phyloP scores from a whole-genome alignment of 176 grass and related monocot genomes.

The Calamus simplicifolius region DNA sequence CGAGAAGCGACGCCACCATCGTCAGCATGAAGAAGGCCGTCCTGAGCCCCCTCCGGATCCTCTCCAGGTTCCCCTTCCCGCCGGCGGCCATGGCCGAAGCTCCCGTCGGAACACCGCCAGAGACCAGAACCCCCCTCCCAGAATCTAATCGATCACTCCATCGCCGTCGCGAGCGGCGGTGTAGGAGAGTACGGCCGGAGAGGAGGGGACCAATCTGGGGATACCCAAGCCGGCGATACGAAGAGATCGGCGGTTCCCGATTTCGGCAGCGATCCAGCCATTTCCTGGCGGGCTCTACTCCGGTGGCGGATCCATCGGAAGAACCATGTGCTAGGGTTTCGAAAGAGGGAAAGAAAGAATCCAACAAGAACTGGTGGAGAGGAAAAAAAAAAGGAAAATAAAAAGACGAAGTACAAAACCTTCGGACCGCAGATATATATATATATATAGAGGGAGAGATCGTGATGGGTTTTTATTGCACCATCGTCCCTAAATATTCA shows the following conservation, averaged over 20 bases:
- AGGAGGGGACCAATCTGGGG: background rate
- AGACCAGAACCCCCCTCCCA: background rate
- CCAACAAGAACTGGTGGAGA: too few relatives aligned
- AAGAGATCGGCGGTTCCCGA: background rate
- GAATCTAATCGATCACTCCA: background rate
- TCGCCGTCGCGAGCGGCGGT: slow-evolving; percentile 10
- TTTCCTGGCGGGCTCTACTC: slow-evolving; percentile 5
- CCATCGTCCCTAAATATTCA: too few relatives aligned
- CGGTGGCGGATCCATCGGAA: slow-evolving; percentile 13
- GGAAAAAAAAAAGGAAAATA: too few relatives aligned
- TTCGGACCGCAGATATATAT: too few relatives aligned
- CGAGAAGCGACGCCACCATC: slow-evolving; percentile 69
- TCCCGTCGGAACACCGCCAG: background rate
- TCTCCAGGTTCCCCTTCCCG: slow-evolving; percentile 67
- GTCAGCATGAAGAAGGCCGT: slow-evolving; percentile 67
- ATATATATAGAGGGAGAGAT: too few relatives aligned
- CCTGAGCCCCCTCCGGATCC: slow-evolving; percentile 37
- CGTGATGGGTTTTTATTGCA: too few relatives aligned
- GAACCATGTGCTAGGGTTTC: background rate
- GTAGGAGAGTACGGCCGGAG: slow-evolving; percentile 10
- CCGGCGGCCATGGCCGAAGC: slow-evolving; percentile 42
- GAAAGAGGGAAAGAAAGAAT: background rate
- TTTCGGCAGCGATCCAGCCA: slow-evolving; percentile 20
- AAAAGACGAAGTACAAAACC: too few relatives aligned
- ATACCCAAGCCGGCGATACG: background rate